Base-by-base conservation (phyloP, 179 eudicot genomes). In the Patellifolia procumbens region DNA sequence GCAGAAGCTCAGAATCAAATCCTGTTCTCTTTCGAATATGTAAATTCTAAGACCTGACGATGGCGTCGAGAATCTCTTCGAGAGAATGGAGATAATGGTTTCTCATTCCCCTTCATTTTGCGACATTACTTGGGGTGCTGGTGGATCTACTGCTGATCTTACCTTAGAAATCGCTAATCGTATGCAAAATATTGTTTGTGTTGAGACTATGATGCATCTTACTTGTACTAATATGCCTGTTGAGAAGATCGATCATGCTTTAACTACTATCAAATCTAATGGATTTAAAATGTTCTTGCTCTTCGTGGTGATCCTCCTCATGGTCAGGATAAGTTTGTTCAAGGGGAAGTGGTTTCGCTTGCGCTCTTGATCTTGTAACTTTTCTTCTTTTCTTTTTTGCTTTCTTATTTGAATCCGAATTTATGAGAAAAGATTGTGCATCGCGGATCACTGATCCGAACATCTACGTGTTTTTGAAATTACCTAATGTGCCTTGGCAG, bases 141-240 rank as follows among this genome's bases (percentile, higher is more conserved):
- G 99, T n/a, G 99, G 99, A 5, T 90, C 99, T 46, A 96, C 99
- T 0, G 99, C 99, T 0, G 99, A 96, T 78, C 86, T 96, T 1
- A 96, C 99, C 2, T 85, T 96, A 2, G 98, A 96, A 48, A 96
- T 96, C 15, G 87, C 98, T 0, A 87, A 85, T 37, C 82, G 94
- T 48, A 96, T 96, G 99, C 99, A 96, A 85, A 96, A 96, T 83
- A 83, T 89, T 85, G 94, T 90, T 22, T 89, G 99, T 28, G 96
- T 96, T 7, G 99, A 96, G 79, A 81, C 94, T 0, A 96, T 96
- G 99, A 96, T 96, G 99, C 99, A 96, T 68, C 81, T 96, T 45
- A 96, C 99, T 11, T 96, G 99, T n/a, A 96, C 99, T 5, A 96
- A 96, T 73, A 96, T 96, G 99, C 91, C 94, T 24, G 91, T 93